A percentile compares a stretch with the other conserved stretches of the same genome.
Conservation (phyloP, 148 eudicot species). For the Rhododendron simsii region DNA sequence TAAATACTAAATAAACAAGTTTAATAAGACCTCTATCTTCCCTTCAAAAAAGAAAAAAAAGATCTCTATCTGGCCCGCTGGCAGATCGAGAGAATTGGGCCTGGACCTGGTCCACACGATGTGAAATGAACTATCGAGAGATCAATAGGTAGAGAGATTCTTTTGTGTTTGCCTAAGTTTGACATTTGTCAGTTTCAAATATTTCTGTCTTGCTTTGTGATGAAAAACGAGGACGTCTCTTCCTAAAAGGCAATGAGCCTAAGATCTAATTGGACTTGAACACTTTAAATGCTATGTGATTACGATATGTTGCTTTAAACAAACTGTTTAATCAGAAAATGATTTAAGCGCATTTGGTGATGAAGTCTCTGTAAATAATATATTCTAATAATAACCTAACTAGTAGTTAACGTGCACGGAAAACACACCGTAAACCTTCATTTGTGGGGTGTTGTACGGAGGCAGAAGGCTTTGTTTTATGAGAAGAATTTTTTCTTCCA, state of each 20-base stretch:
- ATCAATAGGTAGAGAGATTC: background rate
- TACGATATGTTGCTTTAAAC: background rate
- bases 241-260: background rate
- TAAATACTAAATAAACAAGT: background rate
- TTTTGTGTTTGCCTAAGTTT: background rate
- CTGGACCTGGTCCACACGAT: background rate
- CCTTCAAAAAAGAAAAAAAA: background rate
- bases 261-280: background rate
- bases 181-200: background rate
- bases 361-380: background rate
- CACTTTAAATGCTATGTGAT: background rate
- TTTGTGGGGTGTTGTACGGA: background rate
- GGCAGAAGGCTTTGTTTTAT: background rate
- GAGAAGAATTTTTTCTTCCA: background rate
- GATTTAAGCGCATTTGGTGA: background rate
- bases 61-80: background rate
- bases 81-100: background rate
- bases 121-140: background rate
- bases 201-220: background rate
- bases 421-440: background rate
- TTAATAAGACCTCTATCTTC: background rate
- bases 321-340: background rate
- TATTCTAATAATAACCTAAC: background rate
- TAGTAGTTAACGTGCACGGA: background rate
- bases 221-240: background rate